Percentiles rank a stretch among this genome's conserved stretches.
phyloP scores from a whole-genome alignment of 768 basidiomycete species.

The Lactarius psammicola region DNA sequence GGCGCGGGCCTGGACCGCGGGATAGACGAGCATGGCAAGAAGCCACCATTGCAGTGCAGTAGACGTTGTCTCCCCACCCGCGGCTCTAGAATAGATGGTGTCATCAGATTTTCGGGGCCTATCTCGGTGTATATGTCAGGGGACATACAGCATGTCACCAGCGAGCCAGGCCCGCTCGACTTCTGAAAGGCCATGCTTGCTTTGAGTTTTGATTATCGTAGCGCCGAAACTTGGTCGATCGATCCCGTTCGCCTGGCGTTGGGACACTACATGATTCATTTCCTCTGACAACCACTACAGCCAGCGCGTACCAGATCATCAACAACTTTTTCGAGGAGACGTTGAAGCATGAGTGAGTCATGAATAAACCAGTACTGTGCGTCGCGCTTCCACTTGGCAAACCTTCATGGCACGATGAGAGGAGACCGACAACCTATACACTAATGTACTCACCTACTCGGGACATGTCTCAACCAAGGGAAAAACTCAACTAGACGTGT shows the following conservation, averaged over 20 bases:
- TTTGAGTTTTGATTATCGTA: constrained; percentile 9
- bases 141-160: constrained; percentile 25
- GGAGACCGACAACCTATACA: neutral
- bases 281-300: no score
- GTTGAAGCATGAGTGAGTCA: constrained; percentile 17
- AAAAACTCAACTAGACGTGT: no score
- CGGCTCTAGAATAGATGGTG: neutral
- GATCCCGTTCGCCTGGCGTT: neutral
- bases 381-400: constrained; percentile 24
- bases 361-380: constrained; percentile 14
- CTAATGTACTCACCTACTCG: neutral
- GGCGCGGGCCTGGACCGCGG: constrained; percentile 38
- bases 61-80: neutral
- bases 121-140: neutral
- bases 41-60: constrained; percentile 38
- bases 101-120: neutral
- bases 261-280: neutral
- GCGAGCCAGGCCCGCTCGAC: constrained; percentile 24
- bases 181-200: constrained; percentile 10
- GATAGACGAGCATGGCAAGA: constrained; percentile 42
- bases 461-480: neutral
- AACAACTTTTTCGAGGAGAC: constrained; percentile 5
- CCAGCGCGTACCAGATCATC: constrained; percentile 3
- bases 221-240: constrained; percentile 14
- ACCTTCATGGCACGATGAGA: neutral